Conservation (phyloP, 2,329 filamentous ascomycete species). For the Daldinia eschscholtzii region DNA sequence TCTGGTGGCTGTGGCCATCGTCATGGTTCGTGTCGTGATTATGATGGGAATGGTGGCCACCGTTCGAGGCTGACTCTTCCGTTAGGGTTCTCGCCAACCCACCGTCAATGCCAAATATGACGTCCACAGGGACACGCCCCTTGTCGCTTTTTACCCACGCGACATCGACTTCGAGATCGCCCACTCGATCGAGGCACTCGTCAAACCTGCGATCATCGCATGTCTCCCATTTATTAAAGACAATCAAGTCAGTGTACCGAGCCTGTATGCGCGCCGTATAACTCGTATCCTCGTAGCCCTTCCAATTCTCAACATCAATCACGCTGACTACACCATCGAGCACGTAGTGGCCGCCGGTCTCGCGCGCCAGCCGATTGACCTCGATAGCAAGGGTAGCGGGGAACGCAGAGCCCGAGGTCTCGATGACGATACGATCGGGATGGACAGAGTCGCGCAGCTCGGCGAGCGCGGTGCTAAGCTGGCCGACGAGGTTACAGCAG, state of each 20-base stretch:
- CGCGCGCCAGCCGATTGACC: conserved; percentile 81
- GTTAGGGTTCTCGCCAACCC: conserved; percentile 73
- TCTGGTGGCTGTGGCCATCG: conserved; percentile 72
- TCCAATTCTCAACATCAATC: conserved; percentile 95
- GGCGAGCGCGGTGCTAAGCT: conserved; percentile 82
- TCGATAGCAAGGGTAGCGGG: conserved; percentile 92
- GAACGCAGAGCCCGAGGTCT: conserved; percentile 90
- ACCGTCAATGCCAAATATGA: conserved; percentile 90
- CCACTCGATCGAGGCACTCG: conserved; percentile 80
- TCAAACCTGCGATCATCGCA: conserved; percentile 81
- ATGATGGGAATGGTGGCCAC: conserved; percentile 50
- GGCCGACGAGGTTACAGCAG: conserved; percentile 97
- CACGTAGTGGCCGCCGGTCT: conserved; percentile 74
- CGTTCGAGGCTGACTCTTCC: conserved; percentile 54
- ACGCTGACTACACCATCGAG: conserved; percentile 91
- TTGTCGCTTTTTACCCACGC: conserved; percentile 87
- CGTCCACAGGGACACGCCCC: conserved; percentile 80
- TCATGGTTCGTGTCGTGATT: conserved; percentile 56
- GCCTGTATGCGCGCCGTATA: conserved; percentile 88
- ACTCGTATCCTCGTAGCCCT: conserved; percentile 90
- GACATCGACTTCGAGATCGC: conserved; percentile 83
- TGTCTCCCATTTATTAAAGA: conserved; percentile 93
- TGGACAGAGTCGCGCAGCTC: conserved; percentile 71
- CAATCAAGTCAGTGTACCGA: conserved; percentile 87
- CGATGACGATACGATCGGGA: conserved; percentile 91